Evolutionary conservation across 2,329 filamentous ascomycete genomes (phyloP).

Genomic region (Ascochyta lentis): DNA sequence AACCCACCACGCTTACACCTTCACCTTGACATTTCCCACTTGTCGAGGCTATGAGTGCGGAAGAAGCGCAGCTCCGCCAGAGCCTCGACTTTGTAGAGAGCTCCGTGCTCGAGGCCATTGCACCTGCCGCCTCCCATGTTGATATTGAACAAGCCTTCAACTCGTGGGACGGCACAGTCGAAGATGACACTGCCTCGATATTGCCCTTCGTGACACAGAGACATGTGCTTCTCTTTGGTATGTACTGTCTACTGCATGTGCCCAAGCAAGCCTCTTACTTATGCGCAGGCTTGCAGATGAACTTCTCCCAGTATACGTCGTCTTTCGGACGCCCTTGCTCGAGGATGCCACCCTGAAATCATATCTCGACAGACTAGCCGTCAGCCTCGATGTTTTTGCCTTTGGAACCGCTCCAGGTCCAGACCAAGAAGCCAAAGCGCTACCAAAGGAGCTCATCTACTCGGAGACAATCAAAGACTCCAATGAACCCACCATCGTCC

Average conservation of each 20-base stretch:
- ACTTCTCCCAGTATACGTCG: constrained; percentile 70
- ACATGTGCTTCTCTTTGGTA: constrained; percentile 75
- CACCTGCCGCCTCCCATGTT: constrained; percentile 46
- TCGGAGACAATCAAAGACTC: constrained; percentile 48
- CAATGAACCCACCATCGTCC: constrained; percentile 41
- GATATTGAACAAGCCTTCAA: constrained; percentile 50
- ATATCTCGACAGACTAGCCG: constrained; percentile 67
- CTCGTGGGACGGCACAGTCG: constrained; percentile 53
- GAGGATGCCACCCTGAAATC: constrained; percentile 64
- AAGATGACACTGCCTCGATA: constrained; percentile 54
- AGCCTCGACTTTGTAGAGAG: constrained; percentile 49
- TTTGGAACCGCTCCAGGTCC: constrained; percentile 56
- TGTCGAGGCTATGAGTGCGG: constrained; percentile 19
- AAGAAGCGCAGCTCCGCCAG: constrained; percentile 34
- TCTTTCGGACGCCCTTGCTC: constrained; percentile 69
- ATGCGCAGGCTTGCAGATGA: constrained; percentile 69
- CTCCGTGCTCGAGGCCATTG: constrained; percentile 48
- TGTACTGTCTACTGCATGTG: constrained; percentile 47
- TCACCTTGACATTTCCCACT: background rate
- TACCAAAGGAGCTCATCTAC: constrained; percentile 65
- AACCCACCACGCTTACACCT: constrained; percentile 4
- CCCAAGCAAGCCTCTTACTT: constrained; percentile 57
- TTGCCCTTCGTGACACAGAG: constrained; percentile 67
- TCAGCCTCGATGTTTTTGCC: constrained; percentile 72
- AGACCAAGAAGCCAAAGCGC: constrained; percentile 47